Evolutionary conservation across 2,329 filamentous ascomycete genomes (phyloP).

Genomic region (Myriosclerotinia scirpicola): DNA sequence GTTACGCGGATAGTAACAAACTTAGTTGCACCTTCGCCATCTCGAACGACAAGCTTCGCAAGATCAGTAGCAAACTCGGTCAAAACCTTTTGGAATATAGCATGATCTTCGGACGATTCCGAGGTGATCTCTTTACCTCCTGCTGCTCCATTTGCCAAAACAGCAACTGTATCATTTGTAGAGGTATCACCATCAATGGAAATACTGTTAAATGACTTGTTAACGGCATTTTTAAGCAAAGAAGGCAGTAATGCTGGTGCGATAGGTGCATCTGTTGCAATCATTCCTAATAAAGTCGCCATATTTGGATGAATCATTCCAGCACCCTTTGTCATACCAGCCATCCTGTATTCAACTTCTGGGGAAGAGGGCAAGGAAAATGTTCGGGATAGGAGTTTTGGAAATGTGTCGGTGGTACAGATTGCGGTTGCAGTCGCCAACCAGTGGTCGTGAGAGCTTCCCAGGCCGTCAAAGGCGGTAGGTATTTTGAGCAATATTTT

Average conservation of each 20-base stretch:
- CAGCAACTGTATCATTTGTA: conserved; percentile 92
- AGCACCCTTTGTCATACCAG: conserved; percentile 93
- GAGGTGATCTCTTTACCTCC: conserved; percentile 65
- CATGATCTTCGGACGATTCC: conserved; percentile 60
- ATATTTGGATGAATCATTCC: conserved; percentile 99
- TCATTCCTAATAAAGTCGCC: conserved; percentile 86
- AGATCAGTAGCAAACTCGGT: conserved; percentile 79
- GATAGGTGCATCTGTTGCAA: conserved; percentile 89
- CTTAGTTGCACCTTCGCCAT: conserved; percentile 97
- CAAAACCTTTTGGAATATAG: conserved; percentile 68
- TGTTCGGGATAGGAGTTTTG: conserved; percentile 80
- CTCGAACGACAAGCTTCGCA: conserved; percentile 89
- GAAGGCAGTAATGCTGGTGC: conserved; percentile 63
- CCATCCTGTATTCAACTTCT: conserved; percentile 72
- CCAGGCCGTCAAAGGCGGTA: conserved; percentile 68
- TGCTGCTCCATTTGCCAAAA: conserved; percentile 93
- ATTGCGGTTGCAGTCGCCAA: conserved; percentile 82
- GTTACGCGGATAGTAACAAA: conserved; percentile 90
- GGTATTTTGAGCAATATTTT: conserved; percentile 87
- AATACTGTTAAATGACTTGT: conserved; percentile 92
- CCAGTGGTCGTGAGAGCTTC: conserved; percentile 79
- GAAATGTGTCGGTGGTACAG: conserved; percentile 96
- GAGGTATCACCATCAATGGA: conserved; percentile 96
- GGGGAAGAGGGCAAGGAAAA: conserved; percentile 83
- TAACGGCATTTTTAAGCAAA: conserved; percentile 71